A percentile compares a stretch with the other conserved stretches of the same genome.
Evolutionary conservation across 179 eudicot species (phyloP).

Genomic region (Pouteria campechiana): DNA sequence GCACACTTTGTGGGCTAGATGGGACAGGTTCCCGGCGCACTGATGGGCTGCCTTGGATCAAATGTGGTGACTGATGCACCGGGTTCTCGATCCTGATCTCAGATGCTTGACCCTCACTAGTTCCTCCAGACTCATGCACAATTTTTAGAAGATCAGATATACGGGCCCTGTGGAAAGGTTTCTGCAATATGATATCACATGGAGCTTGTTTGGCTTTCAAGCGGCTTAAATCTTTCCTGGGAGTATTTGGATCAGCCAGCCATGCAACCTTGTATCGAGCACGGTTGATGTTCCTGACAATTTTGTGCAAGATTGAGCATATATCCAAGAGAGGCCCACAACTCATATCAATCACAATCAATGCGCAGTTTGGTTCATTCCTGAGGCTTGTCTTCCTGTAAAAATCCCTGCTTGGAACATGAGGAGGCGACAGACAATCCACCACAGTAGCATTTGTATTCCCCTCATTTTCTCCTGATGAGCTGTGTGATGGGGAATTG

Average conservation of each 20-base stretch:
- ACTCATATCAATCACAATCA: slow-evolving; percentile 49
- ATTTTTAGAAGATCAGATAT: no score
- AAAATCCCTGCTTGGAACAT: no score
- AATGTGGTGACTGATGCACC: no score
- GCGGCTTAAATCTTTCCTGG: slow-evolving; percentile 26
- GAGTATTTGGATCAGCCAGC: slow-evolving; percentile 42
- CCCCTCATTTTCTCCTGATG: slow-evolving; percentile 23
- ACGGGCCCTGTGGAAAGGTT: slow-evolving; percentile 75
- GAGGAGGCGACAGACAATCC: no score
- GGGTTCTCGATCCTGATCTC: no score
- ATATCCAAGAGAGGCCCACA: slow-evolving; percentile 41
- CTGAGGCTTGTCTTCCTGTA: slow-evolving; percentile 4
- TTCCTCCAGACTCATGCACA: slow-evolving; percentile 86
- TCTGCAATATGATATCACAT: slow-evolving; percentile 37
- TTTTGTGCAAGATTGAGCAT: slow-evolving; percentile 40
- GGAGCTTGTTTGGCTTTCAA: slow-evolving; percentile 37
- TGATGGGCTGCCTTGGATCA: no score
- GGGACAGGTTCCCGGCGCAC: no score
- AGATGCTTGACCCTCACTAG: no score
- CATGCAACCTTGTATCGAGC: slow-evolving; percentile 48
- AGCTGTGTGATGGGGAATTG: slow-evolving; percentile 8
- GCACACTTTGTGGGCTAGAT: no score
- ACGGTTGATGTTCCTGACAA: slow-evolving; percentile 33
- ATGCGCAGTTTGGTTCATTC: slow-evolving; percentile 16
- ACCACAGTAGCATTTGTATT: slow-evolving; percentile 5